These are phyloP conservation scores for Cyberlindnera americana DNA, from an alignment of 805 yeast genomes.

Conservation along the genomic window DNA sequence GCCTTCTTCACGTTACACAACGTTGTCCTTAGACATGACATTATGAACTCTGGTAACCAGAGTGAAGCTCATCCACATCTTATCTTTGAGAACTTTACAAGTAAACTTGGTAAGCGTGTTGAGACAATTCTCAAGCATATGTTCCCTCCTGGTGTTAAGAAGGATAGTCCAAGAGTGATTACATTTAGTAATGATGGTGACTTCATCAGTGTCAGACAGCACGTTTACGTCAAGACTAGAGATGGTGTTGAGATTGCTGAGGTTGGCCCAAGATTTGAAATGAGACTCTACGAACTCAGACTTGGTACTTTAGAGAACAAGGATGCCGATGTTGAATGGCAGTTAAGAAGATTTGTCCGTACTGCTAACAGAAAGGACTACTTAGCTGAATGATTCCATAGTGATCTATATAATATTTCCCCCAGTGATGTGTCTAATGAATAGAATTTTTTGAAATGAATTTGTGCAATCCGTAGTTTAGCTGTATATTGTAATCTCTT, in stretches of 20 bases:
- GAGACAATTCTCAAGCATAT: conserved; percentile 78
- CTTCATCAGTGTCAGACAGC: conserved; percentile 92
- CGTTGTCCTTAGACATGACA: conserved; percentile 91
- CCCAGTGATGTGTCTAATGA: conserved; percentile 1
- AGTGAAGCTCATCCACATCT: conserved; percentile 93
- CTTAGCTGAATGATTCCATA: conserved; percentile 35
- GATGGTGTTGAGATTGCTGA: conserved; percentile 91
- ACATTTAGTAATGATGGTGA: conserved; percentile 90
- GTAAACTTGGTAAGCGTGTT: conserved; percentile 79
- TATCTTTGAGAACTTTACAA: conserved; percentile 83
- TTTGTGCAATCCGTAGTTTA: too few species aligned
- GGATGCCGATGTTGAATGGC: conserved; percentile 99
- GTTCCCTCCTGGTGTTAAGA: conserved; percentile 96
- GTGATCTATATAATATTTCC: neutral
- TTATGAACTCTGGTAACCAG: conserved; percentile 78
- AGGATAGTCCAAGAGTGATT: conserved; percentile 85
- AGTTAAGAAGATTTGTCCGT: conserved; percentile 84
- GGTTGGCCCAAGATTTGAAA: conserved; percentile 97
- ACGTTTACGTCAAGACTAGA: conserved; percentile 83
- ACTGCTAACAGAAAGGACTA: conserved; percentile 96
- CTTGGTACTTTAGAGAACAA: conserved; percentile 91
- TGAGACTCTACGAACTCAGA: conserved; percentile 84
- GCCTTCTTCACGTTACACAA: conserved; percentile 92
- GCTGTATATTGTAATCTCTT: neutral
- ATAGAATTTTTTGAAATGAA: neutral